Evolutionary conservation across 140 eudicot genomes (phyloP), one percentile per base, ranked within the genome.

Genomic region (Ambrosia hybrid): DNA sequence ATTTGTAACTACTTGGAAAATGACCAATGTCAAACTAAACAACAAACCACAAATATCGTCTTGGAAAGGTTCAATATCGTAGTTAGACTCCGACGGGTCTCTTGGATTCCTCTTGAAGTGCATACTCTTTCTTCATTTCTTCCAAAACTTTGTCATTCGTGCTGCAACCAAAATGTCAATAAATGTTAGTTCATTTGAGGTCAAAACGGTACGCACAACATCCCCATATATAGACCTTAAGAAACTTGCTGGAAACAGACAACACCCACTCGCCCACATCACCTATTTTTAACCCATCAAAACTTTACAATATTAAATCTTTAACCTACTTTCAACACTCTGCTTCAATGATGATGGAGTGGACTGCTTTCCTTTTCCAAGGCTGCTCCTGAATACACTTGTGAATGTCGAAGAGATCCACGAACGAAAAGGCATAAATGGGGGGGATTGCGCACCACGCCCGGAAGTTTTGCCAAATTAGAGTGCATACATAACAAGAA

Each of bases 41-140:
- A 51, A 0, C 57, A 34, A 43, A 48, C 60, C 38, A 34, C n/a
- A 6, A 8, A 65, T 65, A 65, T 5, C 3, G 67, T 65, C 57
- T 41, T 12, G 17, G 30, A 51, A 64, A 17, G 14, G 36, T 52
- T 17, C 72, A 38, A 38, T 39, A 52, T 51, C 10, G 5, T 34
- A 66, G 9, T 73, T 67, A 86, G 49, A 70, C 68, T 33, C 83
- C 77, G 3, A 76, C n/a, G 56, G 92, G 81, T 67, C 78, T 79
- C 76, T 91, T 78, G 60, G 74, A 82, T 15, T 85, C 87, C 59
- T 92, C 83, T 74, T 89, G 92, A 67, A 85, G 92, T 71, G 83
- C 73, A 83, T 93, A 93, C 36, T 79, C 84, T 80, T 85, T 90
- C 91, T 93, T 93, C 98, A 90, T 87, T 81, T 85, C 80, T 78